phyloP scores from a whole-genome alignment of 2,329 filamentous ascomycete genomes.

The Fusarium tricinctum region DNA sequence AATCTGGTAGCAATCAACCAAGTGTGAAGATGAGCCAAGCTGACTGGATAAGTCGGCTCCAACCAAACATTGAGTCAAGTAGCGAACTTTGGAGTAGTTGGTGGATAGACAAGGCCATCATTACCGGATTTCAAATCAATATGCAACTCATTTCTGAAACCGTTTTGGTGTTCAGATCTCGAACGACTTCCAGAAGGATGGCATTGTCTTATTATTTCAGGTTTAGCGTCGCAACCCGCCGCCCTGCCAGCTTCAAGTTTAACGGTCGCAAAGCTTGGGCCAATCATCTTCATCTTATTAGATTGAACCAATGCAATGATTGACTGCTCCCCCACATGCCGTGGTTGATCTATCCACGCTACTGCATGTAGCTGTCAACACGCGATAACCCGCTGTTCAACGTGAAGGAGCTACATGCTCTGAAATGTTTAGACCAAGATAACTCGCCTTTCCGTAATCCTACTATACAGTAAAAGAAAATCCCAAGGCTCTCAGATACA shows the following conservation, averaged over 20 bases:
- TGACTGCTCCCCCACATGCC: conserved; percentile 20
- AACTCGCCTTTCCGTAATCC: too few species aligned
- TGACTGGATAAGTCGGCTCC: too few species aligned
- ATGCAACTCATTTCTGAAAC: conserved; percentile 10
- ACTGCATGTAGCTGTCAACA: conserved; percentile 17
- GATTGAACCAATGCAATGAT: conserved; percentile 24
- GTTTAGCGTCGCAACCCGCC: too few species aligned
- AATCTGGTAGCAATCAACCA: too few species aligned
- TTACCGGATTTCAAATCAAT: background rate
- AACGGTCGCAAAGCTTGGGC: conserved; percentile 11
- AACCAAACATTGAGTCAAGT: too few species aligned
- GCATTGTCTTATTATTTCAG: conserved; percentile 9
- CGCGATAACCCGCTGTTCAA: conserved; percentile 27
- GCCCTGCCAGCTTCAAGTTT: background rate
- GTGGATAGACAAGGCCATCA: too few species aligned
- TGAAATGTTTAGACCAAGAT: too few species aligned
- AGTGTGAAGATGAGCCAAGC: rapidly evolving
- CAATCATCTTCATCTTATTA: conserved; percentile 35
- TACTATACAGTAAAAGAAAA: background rate
- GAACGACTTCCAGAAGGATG: conserved; percentile 24
- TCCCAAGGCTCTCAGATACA: background rate
- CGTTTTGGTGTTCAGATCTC: conserved; percentile 25
- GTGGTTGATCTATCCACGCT: conserved; percentile 21
- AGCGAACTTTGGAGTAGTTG: too few species aligned
- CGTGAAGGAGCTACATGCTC: background rate